Evolutionary conservation across 352 stramenopile species (phyloP), one percentile per base, ranked within the genome.

Genomic region (Blastocystis sp.): DNA sequence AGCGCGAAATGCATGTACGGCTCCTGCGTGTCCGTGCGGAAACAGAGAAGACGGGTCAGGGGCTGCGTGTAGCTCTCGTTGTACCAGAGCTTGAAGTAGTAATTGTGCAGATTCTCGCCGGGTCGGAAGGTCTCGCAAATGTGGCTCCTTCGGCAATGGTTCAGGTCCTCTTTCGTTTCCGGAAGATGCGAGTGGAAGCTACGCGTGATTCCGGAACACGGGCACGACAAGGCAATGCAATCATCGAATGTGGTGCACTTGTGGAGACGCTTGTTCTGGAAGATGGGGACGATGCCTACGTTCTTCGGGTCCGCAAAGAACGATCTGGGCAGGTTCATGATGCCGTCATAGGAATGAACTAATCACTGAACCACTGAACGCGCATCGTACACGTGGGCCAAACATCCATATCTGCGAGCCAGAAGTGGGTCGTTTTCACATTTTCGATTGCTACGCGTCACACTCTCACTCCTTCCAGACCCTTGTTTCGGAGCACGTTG

Each of bases 391-490:
- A 57, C 3, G 76, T 45, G 40, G 76, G 76, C 76, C 76, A 87
- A 11, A 87, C 64, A 24, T 87, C 76, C 76, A 87, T 87, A 24
- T 87, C 76, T 40, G 76, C 40, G 10, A 87, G 64, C 76, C 76
- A 87, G n/a, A 87, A 87, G 52, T 87, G 76, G 2, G 60, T 87
- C 9, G 76, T 87, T 80, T 87, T 69, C 3, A 54, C 60, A 52
- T 87, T 48, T 6, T 87, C 60, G 64, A 87, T 87, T 11, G 76
- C 76, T 21, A 34, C 28, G 28, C 28, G 28, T 34, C 28, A 34
- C 0, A 34, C 28, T 34, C 28, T 0, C 28, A 34, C 28, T 34
- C 28, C 28, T 34, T 34, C 28, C 28, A 34, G 28, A 34, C 28
- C 28, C 28, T n/a, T 42, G 34, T 87, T 87, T 6, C 76, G 60